phyloP scores from a whole-genome alignment of 139 green algal genomes.

The Parachlorella kessleri region DNA sequence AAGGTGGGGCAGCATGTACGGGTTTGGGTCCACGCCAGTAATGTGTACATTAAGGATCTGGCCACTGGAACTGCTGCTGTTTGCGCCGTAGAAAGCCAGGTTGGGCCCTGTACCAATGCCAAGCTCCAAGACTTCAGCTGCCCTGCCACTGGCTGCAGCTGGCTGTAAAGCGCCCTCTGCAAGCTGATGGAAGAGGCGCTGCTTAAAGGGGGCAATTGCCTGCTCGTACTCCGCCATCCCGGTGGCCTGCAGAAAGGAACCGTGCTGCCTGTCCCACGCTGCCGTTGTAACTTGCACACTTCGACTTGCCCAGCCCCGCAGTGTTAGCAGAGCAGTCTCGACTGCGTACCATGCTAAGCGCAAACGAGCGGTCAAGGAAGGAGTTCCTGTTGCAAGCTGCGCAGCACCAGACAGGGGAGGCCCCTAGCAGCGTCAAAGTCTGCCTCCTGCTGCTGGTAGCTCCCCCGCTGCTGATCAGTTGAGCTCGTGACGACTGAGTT shows the following conservation, averaged over 20 bases:
- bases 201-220: constrained; percentile 42
- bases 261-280: no score
- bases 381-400: constrained; percentile 11
- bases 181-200: constrained; percentile 40
- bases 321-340: no score
- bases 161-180: background rate
- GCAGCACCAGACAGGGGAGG: background rate
- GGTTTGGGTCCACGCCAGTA: constrained; percentile 68
- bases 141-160: no score
- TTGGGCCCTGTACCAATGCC: constrained; percentile 58
- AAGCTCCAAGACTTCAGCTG: constrained; percentile 72
- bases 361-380: constrained; percentile 34
- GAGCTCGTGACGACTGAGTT: no score
- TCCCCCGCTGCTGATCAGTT: background rate
- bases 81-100: background rate
- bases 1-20: constrained; percentile 57
- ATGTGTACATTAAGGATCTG: constrained; percentile 17
- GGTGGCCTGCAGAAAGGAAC: no score
- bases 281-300: no score
- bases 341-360: no score
- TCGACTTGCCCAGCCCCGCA: no score
- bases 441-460: background rate
- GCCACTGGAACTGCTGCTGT: background rate
- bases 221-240: constrained; percentile 56
- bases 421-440: background rate